Base-by-base conservation (phyloP, 2,329 filamentous ascomycete species). In the Apiospora saccharicola region DNA sequence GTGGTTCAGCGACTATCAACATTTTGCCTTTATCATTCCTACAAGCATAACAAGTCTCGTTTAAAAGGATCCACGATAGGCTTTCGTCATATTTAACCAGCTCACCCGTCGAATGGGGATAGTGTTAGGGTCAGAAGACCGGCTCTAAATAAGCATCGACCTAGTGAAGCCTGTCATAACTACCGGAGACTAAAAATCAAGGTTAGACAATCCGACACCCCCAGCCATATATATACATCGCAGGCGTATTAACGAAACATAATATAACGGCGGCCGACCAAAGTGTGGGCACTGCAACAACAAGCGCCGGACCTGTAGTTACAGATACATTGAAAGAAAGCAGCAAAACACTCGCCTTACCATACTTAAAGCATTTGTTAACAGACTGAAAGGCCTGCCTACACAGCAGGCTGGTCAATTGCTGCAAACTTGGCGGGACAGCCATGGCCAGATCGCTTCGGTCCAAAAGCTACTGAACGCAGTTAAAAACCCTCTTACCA, bases 391-490 rank as follows among this genome's bases (percentile, higher is more conserved):
- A 19, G 46, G 16, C 16, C 46, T 47, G 46, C 46, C 46, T 47
- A 16, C 46, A 47, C 46, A 47, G 46, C 46, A 47, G 46, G 46
- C 46, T 47, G 46, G 46, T 47, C 46, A 47, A 47, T 47, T 47
- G 46, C 46, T 81, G 41, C 75, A 75, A 16, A 76, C 73, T 13
- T 73, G 81, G 57, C 2, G 53, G 30, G 24, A 26, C 24, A 47
- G 46, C 46, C 10, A 47, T 47, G 46, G 46, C 46, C 46, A 47
- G 46, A 47, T 47, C 46, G 46, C 46, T 47, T 47, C 46, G 46
- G 46, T 47, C 46, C 46, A 47, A 47, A 47, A 47, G 46, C 30
- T 61, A 30, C 24, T 26, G 24, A n/a, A 61, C 24, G 53, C 24
- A 37, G 53, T 10, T 37, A 61, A 37, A 61, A n/a, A 26, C 53